Evolutionary conservation across 2,329 filamentous ascomycete genomes (phyloP).

Genomic region (Calonectria honghensis): DNA sequence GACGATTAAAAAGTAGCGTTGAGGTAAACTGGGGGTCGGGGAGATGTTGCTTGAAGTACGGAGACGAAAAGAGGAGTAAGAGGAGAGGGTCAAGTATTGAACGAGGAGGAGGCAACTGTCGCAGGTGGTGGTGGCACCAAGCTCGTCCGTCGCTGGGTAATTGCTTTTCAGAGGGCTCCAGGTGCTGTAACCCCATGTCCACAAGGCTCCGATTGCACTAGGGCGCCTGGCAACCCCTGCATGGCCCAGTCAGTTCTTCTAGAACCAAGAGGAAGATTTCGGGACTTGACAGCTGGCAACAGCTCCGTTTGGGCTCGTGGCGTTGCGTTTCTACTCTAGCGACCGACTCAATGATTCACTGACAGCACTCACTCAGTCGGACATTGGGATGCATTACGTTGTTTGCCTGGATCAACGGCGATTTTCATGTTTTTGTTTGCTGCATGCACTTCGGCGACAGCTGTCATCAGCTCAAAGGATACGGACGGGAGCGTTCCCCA

Average conservation of each 20-base stretch:
- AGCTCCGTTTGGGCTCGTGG: slow-evolving; percentile 6
- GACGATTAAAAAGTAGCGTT: slow-evolving; percentile 26
- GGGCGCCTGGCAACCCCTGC: slow-evolving; percentile 50
- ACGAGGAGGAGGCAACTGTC: slow-evolving; percentile 27
- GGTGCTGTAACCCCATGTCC: slow-evolving; percentile 36
- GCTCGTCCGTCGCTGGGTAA: slow-evolving; percentile 20
- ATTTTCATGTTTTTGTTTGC: slow-evolving; percentile 25
- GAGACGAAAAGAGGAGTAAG: slow-evolving; percentile 35
- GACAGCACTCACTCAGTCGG: neutral
- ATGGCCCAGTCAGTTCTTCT: slow-evolving; percentile 51
- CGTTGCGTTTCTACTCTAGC: neutral
- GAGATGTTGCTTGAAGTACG: slow-evolving; percentile 22
- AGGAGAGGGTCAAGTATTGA: slow-evolving; percentile 30
- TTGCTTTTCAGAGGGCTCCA: slow-evolving; percentile 34
- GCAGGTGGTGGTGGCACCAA: slow-evolving; percentile 34
- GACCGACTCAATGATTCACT: neutral
- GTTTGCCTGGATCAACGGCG: neutral
- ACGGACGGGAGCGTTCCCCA: slow-evolving; percentile 28
- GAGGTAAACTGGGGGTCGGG: slow-evolving; percentile 25
- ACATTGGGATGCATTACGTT: neutral
- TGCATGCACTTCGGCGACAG: slow-evolving; percentile 31
- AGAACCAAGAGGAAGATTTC: slow-evolving; percentile 55
- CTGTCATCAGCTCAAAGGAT: slow-evolving; percentile 31
- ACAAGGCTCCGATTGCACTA: slow-evolving; percentile 25
- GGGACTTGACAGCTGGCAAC: slow-evolving; percentile 34